Conservation (phyloP, 176 grass and related monocot genomes). For the Panicum miliaceum region DNA sequence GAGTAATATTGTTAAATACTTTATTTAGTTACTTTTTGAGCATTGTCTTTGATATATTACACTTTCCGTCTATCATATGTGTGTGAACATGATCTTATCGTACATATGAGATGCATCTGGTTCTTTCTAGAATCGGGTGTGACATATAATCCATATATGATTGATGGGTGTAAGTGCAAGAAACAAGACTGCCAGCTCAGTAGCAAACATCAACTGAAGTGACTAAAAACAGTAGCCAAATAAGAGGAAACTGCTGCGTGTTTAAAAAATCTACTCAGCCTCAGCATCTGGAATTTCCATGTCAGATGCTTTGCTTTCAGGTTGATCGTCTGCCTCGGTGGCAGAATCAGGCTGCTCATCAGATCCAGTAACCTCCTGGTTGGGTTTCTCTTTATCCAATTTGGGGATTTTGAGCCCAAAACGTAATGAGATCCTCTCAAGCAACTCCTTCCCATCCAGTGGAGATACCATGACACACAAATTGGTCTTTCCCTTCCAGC, state of each 20-base stretch:
- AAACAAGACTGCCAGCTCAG: not conserved
- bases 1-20: too few species aligned
- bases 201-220: too few species aligned
- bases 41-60: too few species aligned
- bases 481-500: slow-evolving; percentile 99
- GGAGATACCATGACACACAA: slow-evolving; percentile 85
- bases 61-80: too few species aligned
- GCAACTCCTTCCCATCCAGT: slow-evolving; percentile 80
- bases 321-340: slow-evolving; percentile 16
- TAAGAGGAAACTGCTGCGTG: not conserved
- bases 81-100: too few species aligned
- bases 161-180: not conserved
- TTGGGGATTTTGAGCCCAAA: slow-evolving; percentile 46
- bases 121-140: too few species aligned
- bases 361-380: slow-evolving; percentile 25
- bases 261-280: slow-evolving; percentile 27
- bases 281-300: slow-evolving; percentile 33
- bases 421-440: slow-evolving; percentile 75
- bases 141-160: not conserved
- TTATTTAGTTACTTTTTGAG: too few species aligned
- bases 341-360: slow-evolving; percentile 16
- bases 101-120: too few species aligned
- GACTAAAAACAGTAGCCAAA: not conserved
- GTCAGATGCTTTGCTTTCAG: slow-evolving; percentile 35
- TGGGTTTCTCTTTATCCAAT: slow-evolving; percentile 22